phyloP scores from a whole-genome alignment of 1,284 basidiomycete genomes.

The Ustilago shanxiensis region DNA sequence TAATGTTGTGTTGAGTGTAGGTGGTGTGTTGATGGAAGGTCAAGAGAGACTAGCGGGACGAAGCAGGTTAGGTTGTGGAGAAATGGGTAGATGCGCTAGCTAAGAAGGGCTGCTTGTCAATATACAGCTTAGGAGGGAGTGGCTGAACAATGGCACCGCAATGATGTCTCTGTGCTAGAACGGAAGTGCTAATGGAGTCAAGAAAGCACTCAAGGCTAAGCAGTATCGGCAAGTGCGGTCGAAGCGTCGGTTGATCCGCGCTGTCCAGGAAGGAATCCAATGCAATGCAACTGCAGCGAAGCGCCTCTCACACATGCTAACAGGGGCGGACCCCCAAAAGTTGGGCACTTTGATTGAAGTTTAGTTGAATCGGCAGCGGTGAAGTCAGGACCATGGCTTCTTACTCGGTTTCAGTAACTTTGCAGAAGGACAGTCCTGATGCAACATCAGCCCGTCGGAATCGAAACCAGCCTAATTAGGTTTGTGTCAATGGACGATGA shows the following conservation, averaged over 20 bases:
- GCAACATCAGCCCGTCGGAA: background rate
- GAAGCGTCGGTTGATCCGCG: constrained; percentile 8
- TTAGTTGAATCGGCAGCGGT: background rate
- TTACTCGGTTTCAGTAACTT: constrained; percentile 1
- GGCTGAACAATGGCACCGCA: constrained; percentile 4
- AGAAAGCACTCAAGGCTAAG: background rate
- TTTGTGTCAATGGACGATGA: constrained; percentile 7
- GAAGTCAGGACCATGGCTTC: background rate
- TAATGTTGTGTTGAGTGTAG: constrained; percentile 1
- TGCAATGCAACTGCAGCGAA: constrained; percentile 6
- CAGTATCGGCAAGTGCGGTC: background rate
- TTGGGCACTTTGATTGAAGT: background rate
- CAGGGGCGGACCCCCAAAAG: constrained; percentile 16
- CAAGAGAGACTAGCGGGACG: constrained; percentile 3
- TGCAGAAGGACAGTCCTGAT: background rate
- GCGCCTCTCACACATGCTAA: constrained; percentile 14
- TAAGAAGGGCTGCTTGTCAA: constrained; percentile 6
- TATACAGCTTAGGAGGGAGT: constrained; percentile 5
- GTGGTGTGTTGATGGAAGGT: background rate
- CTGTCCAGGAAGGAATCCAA: constrained; percentile 14
- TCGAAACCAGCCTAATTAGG: background rate
- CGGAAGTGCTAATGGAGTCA: background rate
- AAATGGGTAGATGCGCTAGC: background rate
- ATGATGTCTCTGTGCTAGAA: background rate
- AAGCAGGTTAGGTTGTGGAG: background rate